Evolutionary conservation across 2,329 filamentous ascomycete species (phyloP).

Genomic region (Mycosphaerella sp.): DNA sequence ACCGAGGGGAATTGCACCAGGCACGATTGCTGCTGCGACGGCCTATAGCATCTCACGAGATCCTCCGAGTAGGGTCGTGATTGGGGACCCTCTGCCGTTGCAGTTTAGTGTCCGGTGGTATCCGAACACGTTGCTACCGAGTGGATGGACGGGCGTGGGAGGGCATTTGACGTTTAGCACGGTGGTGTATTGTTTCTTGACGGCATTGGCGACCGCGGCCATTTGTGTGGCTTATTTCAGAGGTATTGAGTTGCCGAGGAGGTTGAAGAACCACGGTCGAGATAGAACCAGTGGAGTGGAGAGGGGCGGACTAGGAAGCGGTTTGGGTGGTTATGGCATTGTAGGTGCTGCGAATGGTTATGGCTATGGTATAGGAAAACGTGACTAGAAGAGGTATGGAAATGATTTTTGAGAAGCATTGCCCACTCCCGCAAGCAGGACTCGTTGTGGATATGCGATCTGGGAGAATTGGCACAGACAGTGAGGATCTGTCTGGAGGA

Average conservation of each 20-base stretch:
- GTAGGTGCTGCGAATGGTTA: constrained; percentile 35
- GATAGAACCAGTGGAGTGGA: constrained; percentile 43
- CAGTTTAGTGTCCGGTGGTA: constrained; percentile 83
- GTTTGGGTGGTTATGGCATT: constrained; percentile 39
- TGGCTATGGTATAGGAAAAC: constrained; percentile 38
- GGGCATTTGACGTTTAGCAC: constrained; percentile 47
- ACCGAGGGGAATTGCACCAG: constrained; percentile 48
- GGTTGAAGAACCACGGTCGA: constrained; percentile 51
- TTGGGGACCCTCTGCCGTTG: constrained; percentile 77
- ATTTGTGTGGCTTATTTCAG: constrained; percentile 51
- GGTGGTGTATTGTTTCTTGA: constrained; percentile 45
- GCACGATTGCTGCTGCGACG: constrained; percentile 77
- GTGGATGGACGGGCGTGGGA: constrained; percentile 47
- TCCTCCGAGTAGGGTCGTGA: constrained; percentile 61
- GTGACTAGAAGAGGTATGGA: constrained; percentile 31
- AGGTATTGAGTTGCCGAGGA: constrained; percentile 46
- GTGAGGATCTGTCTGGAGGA: too few species aligned
- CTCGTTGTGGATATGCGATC: too few species aligned
- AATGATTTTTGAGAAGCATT: not conserved
- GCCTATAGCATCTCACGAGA: constrained; percentile 69
- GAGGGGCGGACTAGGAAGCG: constrained; percentile 30
- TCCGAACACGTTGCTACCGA: constrained; percentile 62
- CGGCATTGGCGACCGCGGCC: constrained; percentile 43
- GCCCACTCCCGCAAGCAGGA: too few species aligned
- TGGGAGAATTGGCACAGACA: too few species aligned